These are phyloP conservation scores for Celoporthe dispersa DNA, from an alignment of 2,329 filamentous ascomycete species.

Conservation along the genomic window DNA sequence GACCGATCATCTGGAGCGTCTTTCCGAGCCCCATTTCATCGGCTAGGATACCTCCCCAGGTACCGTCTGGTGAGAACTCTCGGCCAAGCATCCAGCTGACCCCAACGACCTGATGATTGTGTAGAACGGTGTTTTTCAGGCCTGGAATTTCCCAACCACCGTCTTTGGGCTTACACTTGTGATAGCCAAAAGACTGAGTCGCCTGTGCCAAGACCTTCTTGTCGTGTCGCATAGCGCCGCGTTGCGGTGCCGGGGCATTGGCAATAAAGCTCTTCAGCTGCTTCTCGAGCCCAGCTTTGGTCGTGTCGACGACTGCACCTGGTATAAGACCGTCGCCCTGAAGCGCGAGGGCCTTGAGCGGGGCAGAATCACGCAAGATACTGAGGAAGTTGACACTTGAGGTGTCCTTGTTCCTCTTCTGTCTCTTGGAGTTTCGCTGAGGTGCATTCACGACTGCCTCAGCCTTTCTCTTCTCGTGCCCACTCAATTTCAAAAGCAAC, in stretches of 20 bases:
- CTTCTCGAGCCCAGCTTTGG: neutral
- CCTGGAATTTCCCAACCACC: neutral
- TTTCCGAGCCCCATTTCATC: conserved; percentile 95
- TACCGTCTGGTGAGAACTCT: conserved; percentile 28
- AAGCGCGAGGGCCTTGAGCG: neutral
- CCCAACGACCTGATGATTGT: conserved; percentile 29
- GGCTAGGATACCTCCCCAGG: conserved; percentile 75
- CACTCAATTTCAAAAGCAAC: neutral
- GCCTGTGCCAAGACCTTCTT: neutral
- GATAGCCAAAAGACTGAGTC: neutral
- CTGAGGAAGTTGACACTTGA: neutral
- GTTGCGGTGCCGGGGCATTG: neutral
- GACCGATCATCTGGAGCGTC: conserved; percentile 81
- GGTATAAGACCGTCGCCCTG: neutral
- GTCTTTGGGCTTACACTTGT: neutral
- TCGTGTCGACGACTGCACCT: neutral
- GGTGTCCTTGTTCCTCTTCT: neutral
- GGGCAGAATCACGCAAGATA: neutral
- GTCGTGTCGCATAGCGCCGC: neutral
- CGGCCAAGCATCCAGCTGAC: conserved; percentile 31
- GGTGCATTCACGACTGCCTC: neutral
- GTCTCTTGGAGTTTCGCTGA: neutral
- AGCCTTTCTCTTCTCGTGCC: neutral
- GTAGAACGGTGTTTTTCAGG: conserved; percentile 22
- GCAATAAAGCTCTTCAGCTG: neutral